A percentile compares a stretch with the other conserved stretches of the same genome.
Conservation (phyloP, 192 early-diverging fungal species). For the Mortierella claussenii region DNA sequence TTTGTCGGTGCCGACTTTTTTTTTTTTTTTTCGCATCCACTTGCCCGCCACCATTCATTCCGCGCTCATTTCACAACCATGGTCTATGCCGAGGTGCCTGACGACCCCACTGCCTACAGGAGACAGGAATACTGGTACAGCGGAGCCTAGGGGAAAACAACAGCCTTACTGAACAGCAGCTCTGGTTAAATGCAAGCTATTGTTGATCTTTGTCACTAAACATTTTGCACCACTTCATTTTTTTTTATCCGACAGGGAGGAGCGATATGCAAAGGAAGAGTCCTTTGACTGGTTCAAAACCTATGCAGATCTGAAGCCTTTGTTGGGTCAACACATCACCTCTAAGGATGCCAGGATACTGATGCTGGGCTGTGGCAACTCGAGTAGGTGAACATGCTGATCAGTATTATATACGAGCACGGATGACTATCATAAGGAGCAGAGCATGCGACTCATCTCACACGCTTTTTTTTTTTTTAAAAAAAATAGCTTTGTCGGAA, state of each 20-base stretch:
- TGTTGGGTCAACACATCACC: conserved; percentile 64
- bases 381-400: conserved; percentile 52
- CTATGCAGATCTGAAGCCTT: conserved; percentile 74
- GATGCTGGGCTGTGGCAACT: conserved; percentile 92
- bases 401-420: not conserved
- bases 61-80: conserved; percentile 11
- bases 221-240: no score
- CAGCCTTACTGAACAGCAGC: no score
- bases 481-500: conserved; percentile 65
- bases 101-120: conserved; percentile 76
- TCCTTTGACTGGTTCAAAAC: conserved; percentile 94
- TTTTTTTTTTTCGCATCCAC: not conserved
- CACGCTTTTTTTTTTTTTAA: not conserved
- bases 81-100: conserved; percentile 62
- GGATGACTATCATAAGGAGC: not conserved
- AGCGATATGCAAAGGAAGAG: conserved; percentile 56
- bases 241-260: conserved; percentile 5
- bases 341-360: conserved; percentile 71
- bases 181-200: no score
- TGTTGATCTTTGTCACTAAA: not conserved
- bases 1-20: not conserved
- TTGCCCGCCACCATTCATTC: conserved; percentile 1
- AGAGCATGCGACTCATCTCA: no score
- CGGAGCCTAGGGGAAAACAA: no score
- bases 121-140: conserved; percentile 84